Base-by-base conservation (phyloP, 768 basidiomycete species). In the Coprinopsis cinerea region DNA sequence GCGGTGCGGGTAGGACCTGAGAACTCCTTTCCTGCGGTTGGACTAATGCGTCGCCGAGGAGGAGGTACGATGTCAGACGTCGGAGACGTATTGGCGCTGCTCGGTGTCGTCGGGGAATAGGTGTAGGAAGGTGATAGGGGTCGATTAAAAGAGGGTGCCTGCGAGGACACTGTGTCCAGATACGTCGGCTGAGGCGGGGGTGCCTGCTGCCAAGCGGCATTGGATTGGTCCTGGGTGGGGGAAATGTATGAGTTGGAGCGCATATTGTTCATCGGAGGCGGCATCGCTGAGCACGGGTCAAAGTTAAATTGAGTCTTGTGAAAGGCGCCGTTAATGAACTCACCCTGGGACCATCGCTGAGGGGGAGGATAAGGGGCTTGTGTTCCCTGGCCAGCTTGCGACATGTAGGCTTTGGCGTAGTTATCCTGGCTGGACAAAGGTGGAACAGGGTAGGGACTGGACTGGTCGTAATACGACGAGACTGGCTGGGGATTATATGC, bases 31-130 rank as follows among this genome's bases (percentile, higher is more conserved):
- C 67, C 58, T 15, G 75, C 69, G 46, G 70, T 70, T 41, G 81
- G 80, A 55, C 78, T 76, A n/a, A 78, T 69, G 52, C 78, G 73
- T 55, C 77, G 77, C 57, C 72, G 72, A 54, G 80, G 75, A 50
- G 75, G 81, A 7, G 77, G 84, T 13, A 77, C 83, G 40, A 70
- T 66, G 56, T 76, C 80, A 52, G 67, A 53, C 2, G 65, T 61
- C 7, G 70, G 63, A 14, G 66, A 60, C 17, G 61, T 52, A 4
- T 56, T 59, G 46, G 56, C 68, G 37, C 64, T 59, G 43, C 58
- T 66, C 25, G 60, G 59, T 47, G 69, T 66, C 24, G 71, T 62
- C 4, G 60, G 53, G 52, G 76, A 57, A 51, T 67, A 65, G 40
- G 54, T 52, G 48, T 64, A 62, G 22, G 52, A 47, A 17, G 66